Evolutionary conservation across 2,329 filamentous ascomycete species (phyloP).

Genomic region (Nothomitra cinnamomea): DNA sequence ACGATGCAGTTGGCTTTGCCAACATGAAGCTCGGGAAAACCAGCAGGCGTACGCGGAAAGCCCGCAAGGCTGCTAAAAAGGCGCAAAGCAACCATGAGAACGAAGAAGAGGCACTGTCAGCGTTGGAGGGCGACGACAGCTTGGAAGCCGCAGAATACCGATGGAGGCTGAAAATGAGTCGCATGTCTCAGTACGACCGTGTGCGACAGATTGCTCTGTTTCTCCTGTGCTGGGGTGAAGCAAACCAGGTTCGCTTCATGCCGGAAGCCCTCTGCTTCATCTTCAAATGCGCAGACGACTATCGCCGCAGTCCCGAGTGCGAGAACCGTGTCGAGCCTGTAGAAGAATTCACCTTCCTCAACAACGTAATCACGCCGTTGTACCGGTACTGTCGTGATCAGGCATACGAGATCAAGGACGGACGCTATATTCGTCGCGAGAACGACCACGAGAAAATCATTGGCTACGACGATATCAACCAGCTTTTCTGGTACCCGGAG

Average conservation of each 20-base stretch:
- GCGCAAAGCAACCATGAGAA: conserved; percentile 47
- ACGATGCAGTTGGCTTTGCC: conserved; percentile 89
- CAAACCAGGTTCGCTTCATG: conserved; percentile 97
- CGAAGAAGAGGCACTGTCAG: conserved; percentile 67
- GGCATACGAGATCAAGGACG: conserved; percentile 88
- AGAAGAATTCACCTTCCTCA: conserved; percentile 89
- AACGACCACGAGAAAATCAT: conserved; percentile 84
- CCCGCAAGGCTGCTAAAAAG: conserved; percentile 62
- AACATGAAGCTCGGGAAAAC: conserved; percentile 79
- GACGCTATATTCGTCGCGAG: conserved; percentile 91
- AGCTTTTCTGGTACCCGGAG: conserved; percentile 98
- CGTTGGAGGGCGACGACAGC: conserved; percentile 89
- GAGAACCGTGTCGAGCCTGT: conserved; percentile 83
- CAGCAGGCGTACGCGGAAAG: conserved; percentile 63
- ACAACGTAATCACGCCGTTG: conserved; percentile 84
- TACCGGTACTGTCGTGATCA: conserved; percentile 94
- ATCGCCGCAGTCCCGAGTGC: conserved; percentile 82
- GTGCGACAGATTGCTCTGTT: conserved; percentile 85
- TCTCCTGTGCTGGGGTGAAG: conserved; percentile 92
- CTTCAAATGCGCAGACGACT: conserved; percentile 98
- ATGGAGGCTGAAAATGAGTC: conserved; percentile 99
- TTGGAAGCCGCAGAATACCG: conserved; percentile 92
- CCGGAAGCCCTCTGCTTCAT: conserved; percentile 94
- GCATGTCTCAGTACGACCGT: conserved; percentile 96
- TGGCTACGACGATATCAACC: conserved; percentile 97